These are phyloP conservation scores for Lagenidium giganteum DNA, from an alignment of 352 stramenopile genomes.

Conservation along the genomic window DNA sequence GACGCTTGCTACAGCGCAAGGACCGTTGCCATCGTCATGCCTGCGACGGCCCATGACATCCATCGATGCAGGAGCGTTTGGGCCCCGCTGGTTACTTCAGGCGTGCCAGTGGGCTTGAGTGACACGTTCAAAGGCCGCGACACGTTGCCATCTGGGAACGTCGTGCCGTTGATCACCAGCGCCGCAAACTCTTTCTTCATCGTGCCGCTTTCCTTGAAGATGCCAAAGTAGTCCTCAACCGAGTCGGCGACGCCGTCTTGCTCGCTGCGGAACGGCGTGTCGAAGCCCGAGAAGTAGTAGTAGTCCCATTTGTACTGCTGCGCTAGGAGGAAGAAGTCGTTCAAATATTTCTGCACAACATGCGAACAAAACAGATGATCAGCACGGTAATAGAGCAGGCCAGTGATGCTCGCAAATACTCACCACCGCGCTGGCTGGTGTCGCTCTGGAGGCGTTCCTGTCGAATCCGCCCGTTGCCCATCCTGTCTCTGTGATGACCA, in stretches of 20 bases:
- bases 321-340: constrained; percentile 24
- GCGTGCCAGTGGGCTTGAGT: too few species aligned
- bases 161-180: constrained; percentile 15
- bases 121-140: too few species aligned
- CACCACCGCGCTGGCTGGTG: constrained; percentile 26
- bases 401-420: too few species aligned
- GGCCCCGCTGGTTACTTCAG: too few species aligned
- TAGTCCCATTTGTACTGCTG: constrained; percentile 20
- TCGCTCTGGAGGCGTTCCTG: constrained; percentile 29
- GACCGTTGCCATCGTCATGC: too few species aligned
- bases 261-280: constrained; percentile 19
- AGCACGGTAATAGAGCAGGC: too few species aligned
- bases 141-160: constrained; percentile 3
- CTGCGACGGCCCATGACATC: too few species aligned
- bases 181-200: constrained; percentile 16
- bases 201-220: constrained; percentile 6
- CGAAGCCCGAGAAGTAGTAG: constrained; percentile 29
- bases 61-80: too few species aligned
- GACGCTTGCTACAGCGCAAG: too few species aligned
- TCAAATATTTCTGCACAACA: too few species aligned
- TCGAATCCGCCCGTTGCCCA: constrained; percentile 41
- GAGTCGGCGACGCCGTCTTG: neutral
- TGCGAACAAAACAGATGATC: too few species aligned
- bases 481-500: constrained; percentile 60
- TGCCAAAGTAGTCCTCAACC: constrained; percentile 13